These are phyloP conservation scores for Trichophyton schoenleinii DNA, from an alignment of 2,329 filamentous ascomycete genomes.

Conservation along the genomic window DNA sequence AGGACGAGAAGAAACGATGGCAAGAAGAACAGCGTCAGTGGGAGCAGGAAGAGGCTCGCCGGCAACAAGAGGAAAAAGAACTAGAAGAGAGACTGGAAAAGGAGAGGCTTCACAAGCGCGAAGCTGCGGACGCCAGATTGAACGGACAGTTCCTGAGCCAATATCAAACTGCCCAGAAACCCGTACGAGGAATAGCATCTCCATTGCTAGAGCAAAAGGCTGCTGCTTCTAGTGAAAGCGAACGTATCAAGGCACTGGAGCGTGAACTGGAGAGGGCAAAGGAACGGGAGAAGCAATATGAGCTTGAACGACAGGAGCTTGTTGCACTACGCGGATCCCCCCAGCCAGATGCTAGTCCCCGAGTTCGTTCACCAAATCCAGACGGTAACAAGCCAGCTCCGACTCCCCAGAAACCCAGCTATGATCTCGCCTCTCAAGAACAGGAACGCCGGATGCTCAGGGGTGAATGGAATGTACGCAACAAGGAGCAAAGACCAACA, in stretches of 20 bases:
- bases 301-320: conserved; percentile 46
- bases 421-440: conserved; percentile 46
- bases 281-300: conserved; percentile 53
- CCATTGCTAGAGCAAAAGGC: conserved; percentile 32
- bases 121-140: conserved; percentile 53
- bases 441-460: conserved; percentile 49
- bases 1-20: conserved; percentile 36
- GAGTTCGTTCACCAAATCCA: neutral
- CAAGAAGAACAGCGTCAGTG: conserved; percentile 52
- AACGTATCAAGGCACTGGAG: conserved; percentile 69
- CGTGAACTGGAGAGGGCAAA: conserved; percentile 55
- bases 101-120: conserved; percentile 51
- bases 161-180: conserved; percentile 60
- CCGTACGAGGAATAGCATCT: conserved; percentile 23
- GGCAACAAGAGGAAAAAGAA: conserved; percentile 59
- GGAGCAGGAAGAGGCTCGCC: conserved; percentile 62
- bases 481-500: conserved; percentile 14
- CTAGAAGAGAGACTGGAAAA: conserved; percentile 54
- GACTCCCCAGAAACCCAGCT: conserved; percentile 32
- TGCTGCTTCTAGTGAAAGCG: conserved; percentile 39
- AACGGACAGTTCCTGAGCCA: conserved; percentile 78
- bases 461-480: conserved; percentile 41
- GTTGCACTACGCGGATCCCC: conserved; percentile 16
- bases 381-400: conserved; percentile 9
- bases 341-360: neutral